phyloP scores from a whole-genome alignment of 2,329 filamentous ascomycete species.

The Metarhizium sp. region DNA sequence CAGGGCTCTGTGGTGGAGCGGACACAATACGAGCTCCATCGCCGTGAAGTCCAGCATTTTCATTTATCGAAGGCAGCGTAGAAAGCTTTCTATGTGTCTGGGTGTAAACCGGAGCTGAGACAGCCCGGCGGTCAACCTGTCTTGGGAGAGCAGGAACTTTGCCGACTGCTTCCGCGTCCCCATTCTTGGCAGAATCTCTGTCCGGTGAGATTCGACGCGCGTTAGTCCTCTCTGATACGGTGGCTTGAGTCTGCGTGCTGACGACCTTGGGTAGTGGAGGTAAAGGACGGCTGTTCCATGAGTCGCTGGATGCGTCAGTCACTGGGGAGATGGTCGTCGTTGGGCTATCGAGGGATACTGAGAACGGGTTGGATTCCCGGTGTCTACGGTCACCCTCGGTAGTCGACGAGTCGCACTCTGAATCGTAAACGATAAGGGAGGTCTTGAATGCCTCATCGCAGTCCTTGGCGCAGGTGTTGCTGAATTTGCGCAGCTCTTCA shows the following conservation, averaged over 20 bases:
- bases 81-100: conserved; percentile 27
- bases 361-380: conserved; percentile 31
- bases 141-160: conserved; percentile 20
- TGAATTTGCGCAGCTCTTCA: conserved; percentile 77
- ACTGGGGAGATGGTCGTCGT: conserved; percentile 16
- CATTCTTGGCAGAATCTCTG: conserved; percentile 12
- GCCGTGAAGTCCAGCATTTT: conserved; percentile 21
- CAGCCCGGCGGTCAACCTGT: conserved; percentile 33
- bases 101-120: conserved; percentile 41
- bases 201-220: conserved; percentile 17
- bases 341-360: conserved; percentile 28
- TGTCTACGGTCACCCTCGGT: conserved; percentile 21
- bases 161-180: conserved; percentile 16
- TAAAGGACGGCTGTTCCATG: conserved; percentile 40
- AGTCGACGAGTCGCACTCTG: conserved; percentile 21
- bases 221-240: conserved; percentile 10
- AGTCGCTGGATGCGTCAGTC: conserved; percentile 19
- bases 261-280: conserved; percentile 35
- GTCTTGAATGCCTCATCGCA: conserved; percentile 90
- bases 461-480: conserved; percentile 75
- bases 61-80: conserved; percentile 40
- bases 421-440: conserved; percentile 34
- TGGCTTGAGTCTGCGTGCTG: conserved; percentile 10
- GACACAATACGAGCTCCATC: conserved; percentile 38
- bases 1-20: conserved; percentile 30